Evolutionary conservation across 257 asterid species (phyloP), one percentile per base, ranked within the genome.

Genomic region (Rhazya stricta): DNA sequence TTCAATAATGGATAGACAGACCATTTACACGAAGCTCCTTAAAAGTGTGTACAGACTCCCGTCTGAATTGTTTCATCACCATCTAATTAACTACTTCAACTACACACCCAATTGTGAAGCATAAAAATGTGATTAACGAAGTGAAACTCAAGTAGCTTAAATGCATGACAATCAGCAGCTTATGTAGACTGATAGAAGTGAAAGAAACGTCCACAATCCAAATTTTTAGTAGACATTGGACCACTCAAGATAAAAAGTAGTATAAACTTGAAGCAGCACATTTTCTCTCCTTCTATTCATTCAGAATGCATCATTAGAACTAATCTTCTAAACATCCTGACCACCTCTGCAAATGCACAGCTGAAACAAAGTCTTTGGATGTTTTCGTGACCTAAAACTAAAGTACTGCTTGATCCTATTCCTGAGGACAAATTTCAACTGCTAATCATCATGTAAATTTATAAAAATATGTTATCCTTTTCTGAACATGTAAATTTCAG

Each of bases 281-380:
- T 7, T 18, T 67, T 21, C 53, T 63, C 84, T 91, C 97, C 94
- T 81, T 84, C 81, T 83, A 82, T 73, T 83, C 77, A n/a, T 78
- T 84, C 89, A 94, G 77, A 77, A 90, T 94, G 69, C 90, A 81
- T 91, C 91, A 53, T 79, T 80, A 8, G 86, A 81, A 72, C 90
- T 81, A 61, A 91, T 82, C 66, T 76, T 73, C 71, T 89, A 90
- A 36, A 91, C 88, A 82, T 94, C 91, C 71, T 86, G 96, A 57
- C 88, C 88, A 67, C 75, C 91, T 85, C 97, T 86, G 37, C 91
- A 85, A 9, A 94, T 81, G 74, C 97, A 94, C 50, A 61, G 89
- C 91, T 90, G 90, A 81, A 23, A 96, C 96, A 27, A 85, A 94
- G 80, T 94, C 98, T 74, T 84, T 81, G 73, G 93, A 91, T 50